Evolutionary conservation across 805 yeast genomes (phyloP).

Genomic region (Wickerhamiella lipophila): DNA sequence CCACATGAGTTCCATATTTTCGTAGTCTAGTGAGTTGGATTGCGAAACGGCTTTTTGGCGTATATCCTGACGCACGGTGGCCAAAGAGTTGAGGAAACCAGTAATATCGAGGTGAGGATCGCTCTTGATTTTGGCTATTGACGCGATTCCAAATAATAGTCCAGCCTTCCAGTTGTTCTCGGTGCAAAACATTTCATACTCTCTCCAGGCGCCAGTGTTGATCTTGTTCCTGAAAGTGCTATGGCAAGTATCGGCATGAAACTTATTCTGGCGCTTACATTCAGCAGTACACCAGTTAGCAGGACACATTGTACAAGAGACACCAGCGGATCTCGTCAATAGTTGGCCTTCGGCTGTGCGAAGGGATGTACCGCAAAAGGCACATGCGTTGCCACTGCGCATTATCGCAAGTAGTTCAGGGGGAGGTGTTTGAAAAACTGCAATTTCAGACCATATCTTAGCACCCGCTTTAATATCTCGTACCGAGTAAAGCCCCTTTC

Average conservation of each 20-base stretch:
- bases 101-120: slow-evolving; percentile 15
- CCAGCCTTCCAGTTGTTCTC: slow-evolving; percentile 58
- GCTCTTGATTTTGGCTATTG: slow-evolving; percentile 30
- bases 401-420: slow-evolving; percentile 51
- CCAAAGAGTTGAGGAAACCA: slow-evolving; percentile 48
- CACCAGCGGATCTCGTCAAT: slow-evolving; percentile 5
- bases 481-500: slow-evolving; percentile 50
- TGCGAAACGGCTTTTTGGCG: slow-evolving; percentile 44
- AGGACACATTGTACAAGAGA: slow-evolving; percentile 41
- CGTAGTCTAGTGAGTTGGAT: slow-evolving; percentile 30
- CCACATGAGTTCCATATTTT: slow-evolving; percentile 37
- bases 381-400: slow-evolving; percentile 52
- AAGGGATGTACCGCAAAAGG: slow-evolving; percentile 53
- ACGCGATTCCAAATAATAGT: slow-evolving; percentile 47
- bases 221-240: slow-evolving; percentile 30
- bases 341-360: slow-evolving; percentile 22
- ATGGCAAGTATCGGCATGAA: slow-evolving; percentile 51
- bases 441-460: slow-evolving; percentile 48
- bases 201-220: slow-evolving; percentile 33
- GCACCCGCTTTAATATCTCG: slow-evolving; percentile 37
- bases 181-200: slow-evolving; percentile 47
- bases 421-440: slow-evolving; percentile 53
- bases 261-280: slow-evolving; percentile 44
- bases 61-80: slow-evolving; percentile 52
- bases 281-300: slow-evolving; percentile 57